These are phyloP conservation scores for Aureoboletus auriporus DNA, from an alignment of 768 basidiomycete species.

Conservation along the genomic window DNA sequence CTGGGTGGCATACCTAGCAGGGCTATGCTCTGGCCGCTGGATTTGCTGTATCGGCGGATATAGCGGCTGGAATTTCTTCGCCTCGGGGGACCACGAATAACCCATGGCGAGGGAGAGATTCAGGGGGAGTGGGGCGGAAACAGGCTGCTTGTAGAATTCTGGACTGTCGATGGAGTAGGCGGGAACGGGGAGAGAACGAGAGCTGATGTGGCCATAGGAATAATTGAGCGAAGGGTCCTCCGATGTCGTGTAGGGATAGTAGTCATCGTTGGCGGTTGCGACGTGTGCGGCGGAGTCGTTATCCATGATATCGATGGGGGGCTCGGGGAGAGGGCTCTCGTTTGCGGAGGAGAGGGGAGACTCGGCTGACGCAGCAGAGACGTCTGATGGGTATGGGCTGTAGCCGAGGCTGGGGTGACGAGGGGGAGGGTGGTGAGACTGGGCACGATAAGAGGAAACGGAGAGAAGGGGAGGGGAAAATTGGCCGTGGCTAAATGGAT, in stretches of 20 bases:
- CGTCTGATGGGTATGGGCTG: constrained; percentile 36
- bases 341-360: constrained; percentile 41
- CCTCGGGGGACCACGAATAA: constrained; percentile 29
- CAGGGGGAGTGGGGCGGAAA: constrained; percentile 29
- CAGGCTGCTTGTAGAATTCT: constrained; percentile 32
- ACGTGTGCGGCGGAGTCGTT: constrained; percentile 23
- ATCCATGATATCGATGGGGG: constrained; percentile 33
- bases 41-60: constrained; percentile 31
- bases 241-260: constrained; percentile 21
- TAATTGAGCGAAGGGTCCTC: constrained; percentile 24
- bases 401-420: constrained; percentile 19
- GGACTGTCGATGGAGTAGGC: constrained; percentile 19
- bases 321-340: constrained; percentile 38
- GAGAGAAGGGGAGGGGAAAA: constrained; percentile 15
- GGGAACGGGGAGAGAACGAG: constrained; percentile 22
- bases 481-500: constrained; percentile 15
- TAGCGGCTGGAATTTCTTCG: constrained; percentile 35
- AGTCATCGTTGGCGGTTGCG: constrained; percentile 25
- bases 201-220: constrained; percentile 19
- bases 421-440: constrained; percentile 13
- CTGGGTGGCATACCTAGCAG: constrained; percentile 16
- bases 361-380: constrained; percentile 32
- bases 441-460: constrained; percentile 16
- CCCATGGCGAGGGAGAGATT: constrained; percentile 31
- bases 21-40: constrained; percentile 23